A percentile compares a stretch with the other conserved stretches of the same genome.
Conservation (phyloP, 139 green algal genomes). For the Yamagishiella unicocca region DNA sequence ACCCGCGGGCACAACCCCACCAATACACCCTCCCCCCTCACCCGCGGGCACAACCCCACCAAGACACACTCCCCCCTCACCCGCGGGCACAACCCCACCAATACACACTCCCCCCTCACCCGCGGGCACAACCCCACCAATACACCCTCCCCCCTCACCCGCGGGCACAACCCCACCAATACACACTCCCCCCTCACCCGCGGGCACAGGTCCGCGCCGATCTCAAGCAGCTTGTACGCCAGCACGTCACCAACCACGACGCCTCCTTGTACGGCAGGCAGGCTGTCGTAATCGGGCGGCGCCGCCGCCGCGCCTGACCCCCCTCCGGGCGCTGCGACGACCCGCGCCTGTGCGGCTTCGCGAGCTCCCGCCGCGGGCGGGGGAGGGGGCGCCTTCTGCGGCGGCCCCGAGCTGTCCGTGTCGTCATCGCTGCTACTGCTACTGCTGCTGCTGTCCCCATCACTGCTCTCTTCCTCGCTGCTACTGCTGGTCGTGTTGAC, state of each 20-base stretch:
- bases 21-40: too few species aligned
- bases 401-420: neutral
- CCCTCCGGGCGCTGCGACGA: neutral
- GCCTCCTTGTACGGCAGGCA: neutral
- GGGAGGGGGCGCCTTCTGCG: neutral
- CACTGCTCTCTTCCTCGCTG: neutral
- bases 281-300: neutral
- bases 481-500: conserved; percentile 16
- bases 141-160: too few species aligned
- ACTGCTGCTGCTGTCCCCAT: conserved; percentile 6
- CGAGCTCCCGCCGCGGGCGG: neutral
- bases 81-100: too few species aligned
- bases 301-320: neutral
- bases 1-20: too few species aligned
- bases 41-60: too few species aligned
- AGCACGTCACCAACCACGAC: conserved; percentile 18
- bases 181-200: conserved; percentile 16
- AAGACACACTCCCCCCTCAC: too few species aligned
- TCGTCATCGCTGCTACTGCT: neutral
- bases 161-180: too few species aligned
- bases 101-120: too few species aligned
- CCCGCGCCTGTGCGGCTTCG: too few species aligned
- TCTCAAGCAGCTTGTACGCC: conserved; percentile 39
- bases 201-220: conserved; percentile 31
- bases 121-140: too few species aligned